These are phyloP conservation scores for Chrysoporthe deuterocubensis DNA, from an alignment of 2,329 filamentous ascomycete genomes.

Conservation along the genomic window DNA sequence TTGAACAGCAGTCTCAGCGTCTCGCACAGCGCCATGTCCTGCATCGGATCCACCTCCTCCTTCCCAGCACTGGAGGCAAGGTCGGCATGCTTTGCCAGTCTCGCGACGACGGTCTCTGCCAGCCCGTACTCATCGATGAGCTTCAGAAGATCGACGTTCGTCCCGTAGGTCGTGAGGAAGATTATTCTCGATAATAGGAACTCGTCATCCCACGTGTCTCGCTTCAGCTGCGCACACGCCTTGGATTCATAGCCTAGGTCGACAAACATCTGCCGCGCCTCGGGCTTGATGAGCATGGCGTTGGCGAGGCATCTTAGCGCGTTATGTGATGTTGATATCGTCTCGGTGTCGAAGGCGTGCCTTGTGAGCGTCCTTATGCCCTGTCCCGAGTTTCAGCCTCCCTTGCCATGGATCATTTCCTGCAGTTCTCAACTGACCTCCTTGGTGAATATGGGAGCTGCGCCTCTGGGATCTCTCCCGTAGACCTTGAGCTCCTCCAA, in stretches of 20 bases:
- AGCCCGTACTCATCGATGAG: slow-evolving; percentile 70
- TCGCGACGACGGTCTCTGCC: slow-evolving; percentile 69
- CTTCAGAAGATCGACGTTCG: slow-evolving; percentile 66
- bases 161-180: slow-evolving; percentile 79
- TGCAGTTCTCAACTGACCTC: slow-evolving; percentile 54
- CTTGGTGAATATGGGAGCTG: slow-evolving; percentile 83
- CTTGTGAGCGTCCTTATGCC: slow-evolving; percentile 73
- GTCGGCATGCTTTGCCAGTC: slow-evolving; percentile 71
- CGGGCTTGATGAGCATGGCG: slow-evolving; percentile 71
- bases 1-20: slow-evolving; percentile 91
- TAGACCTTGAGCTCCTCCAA: slow-evolving; percentile 77
- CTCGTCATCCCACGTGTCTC: slow-evolving; percentile 79
- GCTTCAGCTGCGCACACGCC: slow-evolving; percentile 73
- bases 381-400: slow-evolving; percentile 46
- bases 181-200: slow-evolving; percentile 81
- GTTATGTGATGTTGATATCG: slow-evolving; percentile 68
- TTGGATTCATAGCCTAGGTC: slow-evolving; percentile 70
- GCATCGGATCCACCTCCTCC: slow-evolving; percentile 58
- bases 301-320: slow-evolving; percentile 86
- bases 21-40: slow-evolving; percentile 80
- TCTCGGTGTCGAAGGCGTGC: slow-evolving; percentile 73
- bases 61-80: slow-evolving; percentile 38
- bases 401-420: neutral
- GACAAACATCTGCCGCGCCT: slow-evolving; percentile 73
- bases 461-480: slow-evolving; percentile 71